Percentiles rank a stretch among this genome's conserved stretches.
Evolutionary conservation across 768 basidiomycete species (phyloP).

Genomic region (Termitomyces sp.): DNA sequence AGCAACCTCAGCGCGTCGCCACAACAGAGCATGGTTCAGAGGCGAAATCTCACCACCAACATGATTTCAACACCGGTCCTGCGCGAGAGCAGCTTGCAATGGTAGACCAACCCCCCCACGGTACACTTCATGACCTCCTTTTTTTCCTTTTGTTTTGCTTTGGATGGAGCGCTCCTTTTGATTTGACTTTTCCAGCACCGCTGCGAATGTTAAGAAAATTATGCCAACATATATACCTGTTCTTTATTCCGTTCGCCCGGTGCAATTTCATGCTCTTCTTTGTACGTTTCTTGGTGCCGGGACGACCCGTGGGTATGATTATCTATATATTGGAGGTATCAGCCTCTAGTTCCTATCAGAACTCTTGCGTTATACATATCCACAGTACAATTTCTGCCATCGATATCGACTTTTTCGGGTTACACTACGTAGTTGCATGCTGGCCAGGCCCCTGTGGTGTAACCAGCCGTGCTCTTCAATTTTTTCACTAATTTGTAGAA

Average conservation of each 20-base stretch:
- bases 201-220: constrained; percentile 2
- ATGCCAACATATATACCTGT: constrained; percentile 11
- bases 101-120: constrained; percentile 41
- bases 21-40: constrained; percentile 28
- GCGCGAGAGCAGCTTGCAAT: constrained; percentile 81
- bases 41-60: constrained; percentile 52
- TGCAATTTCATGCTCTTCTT: constrained; percentile 7
- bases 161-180: not conserved
- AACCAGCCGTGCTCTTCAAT: constrained; percentile 10
- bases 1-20: not conserved
- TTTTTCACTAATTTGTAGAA: not conserved
- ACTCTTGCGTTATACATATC: constrained; percentile 1
- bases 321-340: constrained; percentile 8
- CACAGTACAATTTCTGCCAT: not conserved
- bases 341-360: not conserved
- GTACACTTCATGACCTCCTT: not conserved
- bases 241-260: constrained; percentile 1
- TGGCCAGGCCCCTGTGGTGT: constrained; percentile 13
- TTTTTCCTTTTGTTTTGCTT: not conserved
- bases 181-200: not conserved
- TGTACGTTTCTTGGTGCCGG: constrained; percentile 12
- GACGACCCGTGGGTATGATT: constrained; percentile 6
- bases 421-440: not conserved
- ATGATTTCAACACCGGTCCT: constrained; percentile 74
- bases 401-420: not conserved